Evolutionary conservation across 73 alveolate species (phyloP), one percentile per base, ranked within the genome.

Genomic region (Paramecium caudatum): DNA sequence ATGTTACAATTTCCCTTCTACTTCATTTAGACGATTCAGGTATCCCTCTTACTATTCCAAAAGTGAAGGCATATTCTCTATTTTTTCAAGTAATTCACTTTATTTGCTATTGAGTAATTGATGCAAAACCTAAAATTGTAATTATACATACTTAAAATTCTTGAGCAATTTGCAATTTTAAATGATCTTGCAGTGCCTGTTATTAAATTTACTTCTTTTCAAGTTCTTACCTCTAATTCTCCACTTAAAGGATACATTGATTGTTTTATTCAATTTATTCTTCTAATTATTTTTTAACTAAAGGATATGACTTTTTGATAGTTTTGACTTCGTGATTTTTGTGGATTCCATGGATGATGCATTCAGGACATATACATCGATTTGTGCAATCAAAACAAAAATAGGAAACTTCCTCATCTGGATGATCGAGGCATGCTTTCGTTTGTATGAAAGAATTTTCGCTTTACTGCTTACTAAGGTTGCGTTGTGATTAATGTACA

Each of bases 311-410:
- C 21, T 86, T 86, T 34, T 86, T 86, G 1, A 86, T 86, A n/a
- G 93, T 86, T 41, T 86, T 86, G 2, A 86, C 93, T 46, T 86
- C 84, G 15, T 86, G 93, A 86, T 86, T 78, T 16, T 86, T 86
- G 27, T 86, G 93, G 43, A 86, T 78, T 9, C 93, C 93, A 41
- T 86, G 93, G 0, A 86, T 86, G 9, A 86, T 78, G 47, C 93
- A 86, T 62, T 86, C 93, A 1, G 93, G 93, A 33, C 93, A 86
- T 9, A 86, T 86, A 86, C 93, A 86, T 23, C 65, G 36, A 45
- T 61, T 37, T 21, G 32, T 21, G 17, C 93, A 86, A 45, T 86
- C 68, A 63, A 86, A 86, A 33, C 93, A 86, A 13, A 41, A 86
- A 27, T 86, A 86, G 17, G 63, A 55, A n/a, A 86, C 70, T 62